Conservation (phyloP, 257 asterid species). For the Solanum gracilifrons region DNA sequence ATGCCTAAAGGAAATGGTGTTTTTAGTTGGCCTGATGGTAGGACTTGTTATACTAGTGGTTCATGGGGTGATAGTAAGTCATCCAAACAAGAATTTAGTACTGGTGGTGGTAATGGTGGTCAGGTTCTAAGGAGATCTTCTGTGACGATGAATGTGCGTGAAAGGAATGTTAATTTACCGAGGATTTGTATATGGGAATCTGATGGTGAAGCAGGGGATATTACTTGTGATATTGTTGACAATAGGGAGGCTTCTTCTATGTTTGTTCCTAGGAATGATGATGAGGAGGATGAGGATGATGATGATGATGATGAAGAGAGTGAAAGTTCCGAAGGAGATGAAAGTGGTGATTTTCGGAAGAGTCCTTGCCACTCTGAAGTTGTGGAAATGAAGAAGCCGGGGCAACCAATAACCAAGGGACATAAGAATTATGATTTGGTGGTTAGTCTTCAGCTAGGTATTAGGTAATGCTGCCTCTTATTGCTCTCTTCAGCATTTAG, state of each 20-base stretch:
- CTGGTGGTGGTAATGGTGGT: not conserved
- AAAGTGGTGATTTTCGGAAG: not conserved
- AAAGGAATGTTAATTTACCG: constrained; percentile 4
- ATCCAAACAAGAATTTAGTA: not conserved
- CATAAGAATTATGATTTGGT: constrained; percentile 20
- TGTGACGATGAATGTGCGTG: not conserved
- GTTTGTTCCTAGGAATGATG: constrained; percentile 1
- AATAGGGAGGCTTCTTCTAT: constrained; percentile 11
- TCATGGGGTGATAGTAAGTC: not conserved
- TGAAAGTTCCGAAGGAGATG: constrained; percentile 2
- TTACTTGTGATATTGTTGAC: constrained; percentile 17
- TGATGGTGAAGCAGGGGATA: constrained; percentile 15
- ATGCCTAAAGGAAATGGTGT: constrained; percentile 14
- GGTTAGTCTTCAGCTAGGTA: constrained; percentile 13
- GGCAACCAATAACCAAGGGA: constrained; percentile 14
- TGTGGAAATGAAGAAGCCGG: constrained; percentile 13
- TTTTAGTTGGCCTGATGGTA: constrained; percentile 15
- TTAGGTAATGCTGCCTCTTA: constrained; percentile 5
- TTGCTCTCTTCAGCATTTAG: not conserved
- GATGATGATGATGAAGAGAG: not conserved
- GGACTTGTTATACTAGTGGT: constrained; percentile 4
- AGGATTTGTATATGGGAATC: constrained; percentile 21
- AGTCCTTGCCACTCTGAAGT: constrained; percentile 6
- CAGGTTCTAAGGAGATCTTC: constrained; percentile 3
- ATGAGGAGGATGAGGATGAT: not conserved